Conservation (phyloP, 495 filamentous ascomycete species). For the Cladorrhinum samala region DNA sequence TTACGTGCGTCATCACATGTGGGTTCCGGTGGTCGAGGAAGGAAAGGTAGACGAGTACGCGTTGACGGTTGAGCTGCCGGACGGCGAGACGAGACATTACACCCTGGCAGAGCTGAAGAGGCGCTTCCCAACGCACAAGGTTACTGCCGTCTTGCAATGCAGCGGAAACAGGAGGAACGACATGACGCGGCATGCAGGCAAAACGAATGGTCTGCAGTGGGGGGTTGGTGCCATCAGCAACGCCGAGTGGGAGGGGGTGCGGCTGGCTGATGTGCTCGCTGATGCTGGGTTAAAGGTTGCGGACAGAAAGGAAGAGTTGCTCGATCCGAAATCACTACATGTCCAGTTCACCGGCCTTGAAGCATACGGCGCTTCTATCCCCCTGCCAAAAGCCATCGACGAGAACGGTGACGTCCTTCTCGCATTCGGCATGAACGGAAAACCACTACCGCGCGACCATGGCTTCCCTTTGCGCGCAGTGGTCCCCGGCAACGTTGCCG, state of each 20-base stretch:
- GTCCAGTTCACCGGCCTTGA: conserved; percentile 55
- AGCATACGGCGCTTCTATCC: conserved; percentile 55
- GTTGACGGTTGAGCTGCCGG: conserved; percentile 48
- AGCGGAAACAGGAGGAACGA: conserved; percentile 57
- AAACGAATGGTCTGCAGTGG: conserved; percentile 56
- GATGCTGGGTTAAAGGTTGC: conserved; percentile 41
- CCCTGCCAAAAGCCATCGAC: conserved; percentile 49
- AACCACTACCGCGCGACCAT: conserved; percentile 50
- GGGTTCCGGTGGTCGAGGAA: conserved; percentile 47
- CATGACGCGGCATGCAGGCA: conserved; percentile 48
- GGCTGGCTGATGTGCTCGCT: conserved; percentile 51
- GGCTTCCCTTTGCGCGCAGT: conserved; percentile 56
- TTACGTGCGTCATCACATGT: conserved; percentile 59
- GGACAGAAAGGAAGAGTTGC: conserved; percentile 3
- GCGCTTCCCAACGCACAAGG: conserved; percentile 45
- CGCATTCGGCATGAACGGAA: conserved; percentile 55
- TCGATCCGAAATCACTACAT: conserved; percentile 38
- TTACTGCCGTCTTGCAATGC: conserved; percentile 56
- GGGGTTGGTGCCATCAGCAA: conserved; percentile 53
- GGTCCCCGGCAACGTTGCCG: conserved; percentile 56
- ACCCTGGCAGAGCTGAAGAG: conserved; percentile 47
- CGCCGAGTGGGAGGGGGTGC: conserved; percentile 56
- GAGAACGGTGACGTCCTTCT: conserved; percentile 53
- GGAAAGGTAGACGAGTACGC: conserved; percentile 36
- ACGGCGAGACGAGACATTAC: conserved; percentile 46